Evolutionary conservation across 495 filamentous ascomycete genomes (phyloP), one percentile per base, ranked within the genome.

Genomic region (Aspergillus diversus): DNA sequence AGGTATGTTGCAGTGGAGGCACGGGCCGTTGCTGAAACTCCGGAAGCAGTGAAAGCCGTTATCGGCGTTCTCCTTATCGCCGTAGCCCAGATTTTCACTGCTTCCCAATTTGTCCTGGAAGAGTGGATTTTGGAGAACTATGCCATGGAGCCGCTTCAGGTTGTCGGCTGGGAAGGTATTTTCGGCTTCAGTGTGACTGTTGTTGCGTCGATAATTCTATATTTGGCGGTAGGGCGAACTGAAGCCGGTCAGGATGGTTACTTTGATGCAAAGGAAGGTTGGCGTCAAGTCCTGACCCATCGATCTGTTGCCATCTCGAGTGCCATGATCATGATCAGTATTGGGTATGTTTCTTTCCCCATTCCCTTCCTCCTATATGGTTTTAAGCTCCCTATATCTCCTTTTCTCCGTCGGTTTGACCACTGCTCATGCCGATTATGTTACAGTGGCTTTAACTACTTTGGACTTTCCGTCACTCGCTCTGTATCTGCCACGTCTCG

Each of bases 131-230:
- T 99, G 31, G 92, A 98, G 77, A 84, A 90, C 61, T 97, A 96
- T 49, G 85, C 85, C 8, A 89, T 98, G 71, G 92, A 96, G 65
- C 92, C 95, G 0, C 83, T 99, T 47, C 86, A 89, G 65, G 92
- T 97, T 42, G 94, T 98, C 5, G 96, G 93, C 17, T 99, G 93
- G 93, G 95, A 99, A 73, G 95, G 95, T 21, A 61, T 94, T 11
- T 99, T 97, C 69, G 95, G 95, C 3, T 95, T 98, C 68, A 66
- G 80, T n/a, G 87, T 93, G 34, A 99, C 95, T 7, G 69, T 92
- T 42, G 60, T 93, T 17, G 88, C 80, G 33, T 97, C 97, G 89
- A 71, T 92, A 8, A 80, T 96, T 17, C 69, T 97, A 72, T 91
- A 99, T 72, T 71, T 92, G 32, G 77, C 81, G 8, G 78, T 97